These are phyloP conservation scores for Cladosporium sp. DNA, from an alignment of 2,329 filamentous ascomycete species.

Conservation along the genomic window DNA sequence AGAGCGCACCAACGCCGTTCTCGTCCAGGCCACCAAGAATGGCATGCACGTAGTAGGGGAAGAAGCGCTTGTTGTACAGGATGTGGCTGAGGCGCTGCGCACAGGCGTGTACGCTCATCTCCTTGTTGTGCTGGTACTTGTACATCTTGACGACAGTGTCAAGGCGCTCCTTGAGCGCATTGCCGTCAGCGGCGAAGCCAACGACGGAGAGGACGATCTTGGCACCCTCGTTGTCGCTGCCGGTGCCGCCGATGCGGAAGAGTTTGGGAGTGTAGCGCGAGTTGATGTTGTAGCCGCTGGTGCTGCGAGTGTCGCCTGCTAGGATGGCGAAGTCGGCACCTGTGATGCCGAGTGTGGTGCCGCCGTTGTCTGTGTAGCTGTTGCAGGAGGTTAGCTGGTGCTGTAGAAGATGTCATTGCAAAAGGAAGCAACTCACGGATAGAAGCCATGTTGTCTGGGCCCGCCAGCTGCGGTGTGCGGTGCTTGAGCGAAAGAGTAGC, in stretches of 20 bases:
- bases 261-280: conserved; percentile 92
- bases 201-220: conserved; percentile 90
- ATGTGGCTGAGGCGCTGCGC: conserved; percentile 94
- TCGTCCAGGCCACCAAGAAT: conserved; percentile 94
- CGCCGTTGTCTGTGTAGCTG: conserved; percentile 97
- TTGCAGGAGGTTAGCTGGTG: conserved; percentile 16
- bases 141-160: conserved; percentile 98
- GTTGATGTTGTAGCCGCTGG: conserved; percentile 98
- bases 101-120: conserved; percentile 91
- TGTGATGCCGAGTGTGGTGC: conserved; percentile 91
- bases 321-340: conserved; percentile 94
- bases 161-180: conserved; percentile 88
- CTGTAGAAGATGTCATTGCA: neutral
- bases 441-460: conserved; percentile 76
- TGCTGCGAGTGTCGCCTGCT: conserved; percentile 94
- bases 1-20: conserved; percentile 88
- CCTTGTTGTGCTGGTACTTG: conserved; percentile 95
- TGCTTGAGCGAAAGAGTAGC: conserved; percentile 61
- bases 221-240: conserved; percentile 78
- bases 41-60: conserved; percentile 96
- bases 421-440: conserved; percentile 67
- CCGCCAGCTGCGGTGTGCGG: conserved; percentile 49
- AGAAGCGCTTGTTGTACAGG: conserved; percentile 96
- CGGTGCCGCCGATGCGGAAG: conserved; percentile 93
- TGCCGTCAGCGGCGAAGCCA: conserved; percentile 91